Evolutionary conservation across 352 stramenopile species (phyloP).

Genomic region (Phytophthora hybrid): DNA sequence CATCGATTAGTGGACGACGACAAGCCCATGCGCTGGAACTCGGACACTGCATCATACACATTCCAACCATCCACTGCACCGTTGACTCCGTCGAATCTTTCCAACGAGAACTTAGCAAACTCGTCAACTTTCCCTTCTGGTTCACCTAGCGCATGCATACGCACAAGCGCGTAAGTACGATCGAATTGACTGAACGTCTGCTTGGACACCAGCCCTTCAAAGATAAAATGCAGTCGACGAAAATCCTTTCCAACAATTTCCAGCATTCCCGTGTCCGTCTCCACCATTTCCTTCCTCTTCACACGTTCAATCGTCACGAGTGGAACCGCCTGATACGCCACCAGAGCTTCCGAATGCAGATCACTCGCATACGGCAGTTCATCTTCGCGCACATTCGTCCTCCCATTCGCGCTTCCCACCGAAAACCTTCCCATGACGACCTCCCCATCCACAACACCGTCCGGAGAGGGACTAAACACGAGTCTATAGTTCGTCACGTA

Average conservation of each 20-base stretch:
- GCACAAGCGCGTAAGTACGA: slow-evolving; percentile 64
- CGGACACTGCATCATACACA: slow-evolving; percentile 71
- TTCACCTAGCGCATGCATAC: slow-evolving; percentile 70
- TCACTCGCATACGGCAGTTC: slow-evolving; percentile 58
- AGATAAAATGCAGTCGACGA: slow-evolving; percentile 78
- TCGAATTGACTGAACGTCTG: slow-evolving; percentile 87
- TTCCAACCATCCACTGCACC: slow-evolving; percentile 64
- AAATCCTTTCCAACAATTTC: slow-evolving; percentile 87
- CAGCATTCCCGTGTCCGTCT: slow-evolving; percentile 76
- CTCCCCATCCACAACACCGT: slow-evolving; percentile 19
- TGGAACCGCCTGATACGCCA: slow-evolving; percentile 77
- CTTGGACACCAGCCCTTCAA: slow-evolving; percentile 76
- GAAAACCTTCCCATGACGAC: slow-evolving; percentile 23
- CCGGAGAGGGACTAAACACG: slow-evolving; percentile 65
- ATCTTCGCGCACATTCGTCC: slow-evolving; percentile 47
- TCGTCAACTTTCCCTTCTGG: slow-evolving; percentile 53
- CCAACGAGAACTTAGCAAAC: slow-evolving; percentile 73
- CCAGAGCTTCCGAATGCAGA: slow-evolving; percentile 44
- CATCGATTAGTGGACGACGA: slow-evolving; percentile 58
- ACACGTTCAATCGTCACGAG: slow-evolving; percentile 75
- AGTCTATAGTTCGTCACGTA: slow-evolving; percentile 87
- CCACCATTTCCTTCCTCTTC: slow-evolving; percentile 80
- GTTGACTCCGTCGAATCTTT: slow-evolving; percentile 56
- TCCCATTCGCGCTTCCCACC: slow-evolving; percentile 34
- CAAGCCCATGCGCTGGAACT: slow-evolving; percentile 79